Base-by-base conservation (phyloP, 2,329 filamentous ascomycete genomes). In the Aspergillus sp. region DNA sequence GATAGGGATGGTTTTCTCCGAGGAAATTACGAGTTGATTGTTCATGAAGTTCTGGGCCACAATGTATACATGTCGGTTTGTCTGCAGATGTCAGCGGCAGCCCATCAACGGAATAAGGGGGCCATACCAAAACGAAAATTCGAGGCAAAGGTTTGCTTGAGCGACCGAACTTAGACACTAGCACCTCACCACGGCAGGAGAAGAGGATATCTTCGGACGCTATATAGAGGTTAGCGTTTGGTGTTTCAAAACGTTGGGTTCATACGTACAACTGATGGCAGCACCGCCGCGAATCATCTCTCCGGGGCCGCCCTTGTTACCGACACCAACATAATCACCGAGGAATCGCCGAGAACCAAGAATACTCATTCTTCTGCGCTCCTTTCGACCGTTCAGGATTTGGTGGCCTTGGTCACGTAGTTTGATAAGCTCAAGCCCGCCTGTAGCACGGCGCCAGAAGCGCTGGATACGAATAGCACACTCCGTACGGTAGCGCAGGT, bases 91-190 rank as follows among this genome's bases (percentile, higher is more conserved):
- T 70, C 62, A 70, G 64, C 48, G 48, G 35, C 15, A 15, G 19
- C 46, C n/a, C 7, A n/a, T 48, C n/a, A 2, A 37, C 39, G 7
- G 19, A 51, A 4, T 23, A 12, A 17, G 15, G 27, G n/a, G 14
- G 9, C 72, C 77, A 62, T 69, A 79, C 77, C 61, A 99, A 80
- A 33, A 99, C 81, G 51, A 99, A 78, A 47, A 90, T 91, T 51
- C 95, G 87, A 56, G 93, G 90, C 70, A 91, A 91, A 1, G 91
- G 87, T 77, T 98, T 98, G 79, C 92, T 97, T 33, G 93, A 98
- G 61, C 95, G 89, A 64, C 95, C 95, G 70, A 99, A 95, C 72
- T 99, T 99, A 56, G 92, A 91, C 60, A 98, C 90, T 52, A 99
- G 78, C 23, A 96, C 76, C 75, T 99, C 93, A 51, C 89, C 91